Conservation (phyloP, 1,284 basidiomycete species). For the Volvariella volvacea region DNA sequence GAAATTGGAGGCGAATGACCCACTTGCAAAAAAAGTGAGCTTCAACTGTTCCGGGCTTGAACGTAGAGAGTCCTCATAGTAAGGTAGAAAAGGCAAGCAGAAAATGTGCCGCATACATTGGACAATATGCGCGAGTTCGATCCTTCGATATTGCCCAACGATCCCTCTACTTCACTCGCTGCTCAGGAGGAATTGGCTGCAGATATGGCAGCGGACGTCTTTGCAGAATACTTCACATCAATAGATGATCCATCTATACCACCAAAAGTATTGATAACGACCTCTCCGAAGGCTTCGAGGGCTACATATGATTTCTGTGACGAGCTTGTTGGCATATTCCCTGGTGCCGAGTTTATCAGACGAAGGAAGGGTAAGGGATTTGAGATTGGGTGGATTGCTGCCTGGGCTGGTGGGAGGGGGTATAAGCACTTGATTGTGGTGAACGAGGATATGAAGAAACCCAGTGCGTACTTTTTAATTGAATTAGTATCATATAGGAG, state of each 20-base stretch:
- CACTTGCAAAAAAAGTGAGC: constrained; percentile 68
- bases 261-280: constrained; percentile 88
- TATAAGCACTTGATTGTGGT: constrained; percentile 90
- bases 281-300: constrained; percentile 81
- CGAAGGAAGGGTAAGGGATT: constrained; percentile 91
- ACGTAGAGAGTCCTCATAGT: neutral
- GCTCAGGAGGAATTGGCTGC: constrained; percentile 51
- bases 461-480: constrained; percentile 55
- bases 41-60: constrained; percentile 15
- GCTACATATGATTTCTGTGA: constrained; percentile 85
- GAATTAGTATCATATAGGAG: constrained; percentile 1
- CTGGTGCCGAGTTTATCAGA: constrained; percentile 90
- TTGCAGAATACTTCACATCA: constrained; percentile 63
- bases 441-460: constrained; percentile 90
- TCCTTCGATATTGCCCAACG: constrained; percentile 73
- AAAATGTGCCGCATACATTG: constrained; percentile 87
- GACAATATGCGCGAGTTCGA: constrained; percentile 93
- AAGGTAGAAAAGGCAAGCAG: constrained; percentile 69
- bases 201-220: constrained; percentile 68
- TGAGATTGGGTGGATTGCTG: constrained; percentile 88
- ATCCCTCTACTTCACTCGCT: constrained; percentile 44
- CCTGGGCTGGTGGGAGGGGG: constrained; percentile 87
- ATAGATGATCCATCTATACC: constrained; percentile 59
- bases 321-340: constrained; percentile 88
- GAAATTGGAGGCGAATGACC: constrained; percentile 68